Percentiles rank a stretch among this genome's conserved stretches.
phyloP scores from a whole-genome alignment of 148 eudicot genomes.

The Rhododendron henanense region DNA sequence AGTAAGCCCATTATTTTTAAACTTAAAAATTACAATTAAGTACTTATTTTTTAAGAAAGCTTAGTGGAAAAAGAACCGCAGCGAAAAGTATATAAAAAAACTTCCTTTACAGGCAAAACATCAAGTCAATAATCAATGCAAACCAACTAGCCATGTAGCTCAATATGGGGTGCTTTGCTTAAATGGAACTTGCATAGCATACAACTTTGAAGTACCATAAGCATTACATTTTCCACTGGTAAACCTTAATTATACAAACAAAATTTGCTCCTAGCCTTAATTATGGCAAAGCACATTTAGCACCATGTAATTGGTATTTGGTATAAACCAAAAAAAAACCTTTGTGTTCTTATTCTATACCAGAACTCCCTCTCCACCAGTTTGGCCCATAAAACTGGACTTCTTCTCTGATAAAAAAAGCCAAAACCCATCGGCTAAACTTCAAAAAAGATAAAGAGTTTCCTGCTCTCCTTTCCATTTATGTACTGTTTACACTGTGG shows the following conservation, averaged over 20 bases:
- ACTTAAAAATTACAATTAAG: too few relatives aligned
- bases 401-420: not conserved
- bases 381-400: not conserved
- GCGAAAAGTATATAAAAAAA: too few relatives aligned
- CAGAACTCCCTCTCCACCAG: not conserved
- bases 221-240: not conserved
- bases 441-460: not conserved
- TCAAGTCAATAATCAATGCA: not conserved
- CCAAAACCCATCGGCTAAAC: not conserved
- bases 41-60: too few relatives aligned
- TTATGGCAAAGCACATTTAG: not conserved
- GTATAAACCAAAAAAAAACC: not conserved
- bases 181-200: not conserved
- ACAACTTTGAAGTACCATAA: not conserved
- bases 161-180: not conserved
- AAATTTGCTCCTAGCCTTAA: not conserved
- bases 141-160: not conserved
- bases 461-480: not conserved
- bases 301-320: not conserved
- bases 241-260: slow-evolving; percentile 10
- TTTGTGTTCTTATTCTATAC: not conserved
- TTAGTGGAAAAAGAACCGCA: not conserved
- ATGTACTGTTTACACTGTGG: not conserved
- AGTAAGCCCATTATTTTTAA: too few relatives aligned
- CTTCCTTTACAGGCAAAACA: not conserved